These are phyloP conservation scores for Luffa acutangula DNA, from an alignment of 306 rosid genomes.

Conservation along the genomic window DNA sequence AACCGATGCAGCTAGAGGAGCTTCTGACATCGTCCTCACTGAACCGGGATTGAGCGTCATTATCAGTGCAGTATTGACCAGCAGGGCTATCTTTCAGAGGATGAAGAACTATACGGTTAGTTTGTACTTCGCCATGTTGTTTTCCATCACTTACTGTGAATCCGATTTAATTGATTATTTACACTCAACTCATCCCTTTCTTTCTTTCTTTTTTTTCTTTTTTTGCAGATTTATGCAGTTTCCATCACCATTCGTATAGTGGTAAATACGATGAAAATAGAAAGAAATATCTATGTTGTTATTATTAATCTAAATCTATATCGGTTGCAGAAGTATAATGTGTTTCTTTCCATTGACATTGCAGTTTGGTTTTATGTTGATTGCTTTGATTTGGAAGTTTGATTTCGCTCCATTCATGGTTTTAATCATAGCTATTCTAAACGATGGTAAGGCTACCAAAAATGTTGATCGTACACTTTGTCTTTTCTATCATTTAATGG, in stretches of 20 bases:
- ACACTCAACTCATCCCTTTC: too few species aligned
- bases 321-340: background rate
- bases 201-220: background rate
- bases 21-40: conserved; percentile 96
- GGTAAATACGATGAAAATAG: conserved; percentile 40
- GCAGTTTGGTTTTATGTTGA: conserved; percentile 95
- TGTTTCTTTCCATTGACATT: conserved; percentile 10
- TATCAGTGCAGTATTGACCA: conserved; percentile 93
- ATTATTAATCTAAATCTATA: background rate
- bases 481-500: background rate
- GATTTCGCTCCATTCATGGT: conserved; percentile 99
- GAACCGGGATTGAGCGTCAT: conserved; percentile 98
- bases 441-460: conserved; percentile 56
- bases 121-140: conserved; percentile 13
- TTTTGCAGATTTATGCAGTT: conserved; percentile 89
- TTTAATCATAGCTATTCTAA: conserved; percentile 82
- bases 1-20: conserved; percentile 96
- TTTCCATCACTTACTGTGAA: background rate
- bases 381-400: conserved; percentile 91
- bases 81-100: conserved; percentile 98
- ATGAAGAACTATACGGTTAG: conserved; percentile 97
- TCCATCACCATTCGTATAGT: conserved; percentile 97
- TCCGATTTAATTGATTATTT: background rate
- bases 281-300: background rate
- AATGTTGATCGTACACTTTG: background rate